Base-by-base conservation (phyloP, 176 grass and related monocot species). In the Rhynchospora tenuis region DNA sequence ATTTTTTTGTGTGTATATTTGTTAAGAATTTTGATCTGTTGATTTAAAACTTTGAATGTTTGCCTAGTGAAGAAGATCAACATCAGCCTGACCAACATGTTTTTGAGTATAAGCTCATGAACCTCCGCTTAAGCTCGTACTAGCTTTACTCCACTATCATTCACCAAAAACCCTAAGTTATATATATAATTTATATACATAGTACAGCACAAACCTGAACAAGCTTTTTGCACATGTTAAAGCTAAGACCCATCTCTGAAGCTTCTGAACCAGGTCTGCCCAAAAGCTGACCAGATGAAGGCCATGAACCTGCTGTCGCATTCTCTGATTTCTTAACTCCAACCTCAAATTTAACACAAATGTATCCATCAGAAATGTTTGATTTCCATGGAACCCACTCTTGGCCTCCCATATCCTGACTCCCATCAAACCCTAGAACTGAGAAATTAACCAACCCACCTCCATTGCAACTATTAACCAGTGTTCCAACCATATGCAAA, bases 201-300 rank as follows among this genome's bases (percentile, higher is more conserved):
- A n/a, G 46, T 47, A 82, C 42, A 47, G 9, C 12, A 56, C 16
- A 17, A 86, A 95, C 93, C 93, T 95, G 86, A 76, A 92, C 93
- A 73, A 95, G 90, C 54, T 95, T 95, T 54, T 86, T 91, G 86
- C 93, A 99, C 93, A 93, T 95, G 83, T 83, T 93, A 87, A 95
- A 99, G 86, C 85, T 92, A 80, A 99, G 91, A 73, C 88, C 88
- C 88, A 90, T 90, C 86, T 99, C 91, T 16, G 88, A 92, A 85
- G 77, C 64, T 69, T 66, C 89, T 47, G 65, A 76, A 59, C 81
- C 85, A 13, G 77, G 29, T 38, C 77, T 87, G 60, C 80, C 80
- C 81, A 77, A 80, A 81, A 46, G 61, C 15, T 65, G 73, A 38
- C 79, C 67, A 60, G 70, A 74, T 3, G 83, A 85, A 29, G 77